Evolutionary conservation across 2,329 filamentous ascomycete species (phyloP).

Genomic region (Fusarium pseudoanthophilum): DNA sequence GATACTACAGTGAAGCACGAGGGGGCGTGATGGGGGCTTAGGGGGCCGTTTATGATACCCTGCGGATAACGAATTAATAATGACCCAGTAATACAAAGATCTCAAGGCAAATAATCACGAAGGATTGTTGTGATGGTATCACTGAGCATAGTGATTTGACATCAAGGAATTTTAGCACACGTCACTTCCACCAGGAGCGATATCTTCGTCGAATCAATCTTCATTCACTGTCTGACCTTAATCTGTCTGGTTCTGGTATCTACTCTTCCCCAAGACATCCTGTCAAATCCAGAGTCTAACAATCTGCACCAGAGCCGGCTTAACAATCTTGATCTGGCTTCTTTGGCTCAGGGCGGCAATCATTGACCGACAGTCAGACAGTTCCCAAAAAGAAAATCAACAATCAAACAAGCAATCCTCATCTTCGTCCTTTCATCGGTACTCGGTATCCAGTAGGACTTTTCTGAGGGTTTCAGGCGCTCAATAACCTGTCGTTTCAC

Average conservation of each 20-base stretch:
- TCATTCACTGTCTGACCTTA: background rate
- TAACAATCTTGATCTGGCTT: background rate
- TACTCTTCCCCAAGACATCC: background rate
- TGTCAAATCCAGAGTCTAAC: background rate
- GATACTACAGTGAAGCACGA: slow-evolving; percentile 29
- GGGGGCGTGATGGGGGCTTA: slow-evolving; percentile 11
- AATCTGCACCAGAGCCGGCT: background rate
- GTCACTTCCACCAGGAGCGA: background rate
- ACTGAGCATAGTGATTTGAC: background rate
- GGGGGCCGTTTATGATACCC: slow-evolving; percentile 35
- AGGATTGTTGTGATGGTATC: background rate
- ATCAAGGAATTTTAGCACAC: background rate
- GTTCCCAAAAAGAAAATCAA: background rate
- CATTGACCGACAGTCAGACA: background rate
- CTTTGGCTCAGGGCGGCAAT: background rate
- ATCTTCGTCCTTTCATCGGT: background rate
- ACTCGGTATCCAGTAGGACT: background rate
- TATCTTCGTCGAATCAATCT: background rate
- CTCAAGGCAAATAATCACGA: background rate
- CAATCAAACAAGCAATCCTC: background rate
- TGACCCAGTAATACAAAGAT: slow-evolving; percentile 10
- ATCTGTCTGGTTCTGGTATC: background rate
- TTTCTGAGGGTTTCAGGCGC: background rate
- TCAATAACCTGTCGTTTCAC: background rate
- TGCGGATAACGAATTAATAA: slow-evolving; percentile 6